These are phyloP conservation scores for Meyerozyma smithsonii DNA, from an alignment of 1,139 yeast genomes.

Conservation along the genomic window DNA sequence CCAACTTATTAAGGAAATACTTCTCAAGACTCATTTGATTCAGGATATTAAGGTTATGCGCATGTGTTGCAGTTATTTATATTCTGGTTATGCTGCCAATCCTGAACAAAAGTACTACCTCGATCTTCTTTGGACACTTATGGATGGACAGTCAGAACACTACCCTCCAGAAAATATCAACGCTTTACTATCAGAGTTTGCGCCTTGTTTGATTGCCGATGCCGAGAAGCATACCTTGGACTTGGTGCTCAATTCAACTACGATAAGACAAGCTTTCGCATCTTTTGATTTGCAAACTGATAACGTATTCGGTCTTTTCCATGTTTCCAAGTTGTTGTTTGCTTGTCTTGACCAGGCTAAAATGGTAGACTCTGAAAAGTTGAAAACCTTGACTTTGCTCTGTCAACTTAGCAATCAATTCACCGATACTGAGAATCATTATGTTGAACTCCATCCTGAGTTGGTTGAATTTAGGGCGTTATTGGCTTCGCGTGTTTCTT, in stretches of 20 bases:
- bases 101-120: slow-evolving; percentile 24
- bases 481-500: background rate
- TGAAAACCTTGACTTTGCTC: slow-evolving; percentile 16
- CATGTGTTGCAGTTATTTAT: slow-evolving; percentile 30
- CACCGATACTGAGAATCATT: slow-evolving; percentile 49
- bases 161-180: slow-evolving; percentile 23
- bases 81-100: slow-evolving; percentile 24
- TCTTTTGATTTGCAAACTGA: slow-evolving; percentile 27
- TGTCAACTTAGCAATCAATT: slow-evolving; percentile 45
- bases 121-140: slow-evolving; percentile 29
- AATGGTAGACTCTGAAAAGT: background rate
- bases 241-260: slow-evolving; percentile 25
- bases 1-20: slow-evolving; percentile 35
- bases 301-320: slow-evolving; percentile 32
- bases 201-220: slow-evolving; percentile 17
- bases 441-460: slow-evolving; percentile 15
- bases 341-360: background rate
- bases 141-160: slow-evolving; percentile 31
- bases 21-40: slow-evolving; percentile 30
- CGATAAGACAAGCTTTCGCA: slow-evolving; percentile 25
- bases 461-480: background rate
- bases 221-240: slow-evolving; percentile 14
- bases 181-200: slow-evolving; percentile 30
- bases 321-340: slow-evolving; percentile 20
- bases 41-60: slow-evolving; percentile 26